Base-by-base conservation (phyloP, 2,329 filamentous ascomycete species). In the Pezicula carpinea region DNA sequence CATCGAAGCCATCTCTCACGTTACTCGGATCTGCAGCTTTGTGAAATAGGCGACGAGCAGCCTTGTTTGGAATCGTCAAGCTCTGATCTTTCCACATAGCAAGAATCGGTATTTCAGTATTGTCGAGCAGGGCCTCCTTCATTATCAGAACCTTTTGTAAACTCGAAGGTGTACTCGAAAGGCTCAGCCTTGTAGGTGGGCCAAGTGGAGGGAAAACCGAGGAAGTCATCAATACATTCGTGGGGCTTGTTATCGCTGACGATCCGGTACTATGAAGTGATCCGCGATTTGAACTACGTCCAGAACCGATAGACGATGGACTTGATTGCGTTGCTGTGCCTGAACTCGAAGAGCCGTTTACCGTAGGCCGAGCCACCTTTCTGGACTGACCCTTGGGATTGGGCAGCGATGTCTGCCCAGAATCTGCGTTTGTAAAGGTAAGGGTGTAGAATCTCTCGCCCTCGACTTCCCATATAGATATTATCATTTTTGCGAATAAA, bases 11-110 rank as follows among this genome's bases (percentile, higher is more conserved):
- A 32, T 79, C 72, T 3, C 64, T 61, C 2, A 65, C 49, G 21
- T 49, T 64, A 1, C 64, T 61, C 6, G 70, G 57, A 31, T 72
- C 69, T 3, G 66, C 64, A 13, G 69, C 63, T 8, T 66, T 63
- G 19, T 68, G 60, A 49, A 82, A 72, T n/a, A 84, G 64, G 4
- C 67, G 64, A 11, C 76, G 69, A 11, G 78, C 60, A 34, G 61
- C 61, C 55, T 77, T 79, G 59, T 92, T 92, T 4, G 86, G 83
- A 36, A 89, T 82, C 0, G 80, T 82, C 39, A 89, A 81, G 40
- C 79, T 85, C 44, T 85, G 80, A 54, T 92, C 87, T 59, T 83
- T 85, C 87, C 87, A 91, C 81, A 90, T 87, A 19, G 85, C 83
- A 38, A 90, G 70, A 18, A 89, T 83, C 0, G 87, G 87, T 60